Conservation (phyloP, 2,329 filamentous ascomycete genomes). For the Colletotrichum tabaci region DNA sequence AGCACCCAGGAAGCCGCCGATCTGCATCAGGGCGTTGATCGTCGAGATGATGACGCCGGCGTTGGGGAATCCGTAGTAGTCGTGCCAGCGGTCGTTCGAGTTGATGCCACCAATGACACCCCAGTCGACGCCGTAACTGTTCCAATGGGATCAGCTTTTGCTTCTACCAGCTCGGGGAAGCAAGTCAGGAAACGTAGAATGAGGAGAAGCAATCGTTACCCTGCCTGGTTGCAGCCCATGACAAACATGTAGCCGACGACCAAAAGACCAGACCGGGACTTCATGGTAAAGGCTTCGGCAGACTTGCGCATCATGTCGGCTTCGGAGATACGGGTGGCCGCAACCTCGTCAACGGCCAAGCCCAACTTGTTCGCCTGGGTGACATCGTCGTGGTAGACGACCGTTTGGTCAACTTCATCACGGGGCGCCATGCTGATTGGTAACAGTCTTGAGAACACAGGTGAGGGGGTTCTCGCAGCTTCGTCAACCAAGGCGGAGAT, state of each 20-base stretch:
- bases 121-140: conserved; percentile 62
- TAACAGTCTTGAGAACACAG: neutral
- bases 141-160: neutral
- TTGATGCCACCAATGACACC: conserved; percentile 64
- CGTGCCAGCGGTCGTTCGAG: conserved; percentile 58
- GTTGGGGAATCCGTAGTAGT: conserved; percentile 59
- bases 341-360: conserved; percentile 59
- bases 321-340: conserved; percentile 60
- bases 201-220: conserved; percentile 38
- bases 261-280: conserved; percentile 58
- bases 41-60: conserved; percentile 57
- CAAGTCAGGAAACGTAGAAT: neutral
- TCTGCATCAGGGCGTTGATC: conserved; percentile 64
- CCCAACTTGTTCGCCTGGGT: conserved; percentile 51
- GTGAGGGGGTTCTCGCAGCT: neutral
- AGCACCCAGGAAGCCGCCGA: conserved; percentile 62
- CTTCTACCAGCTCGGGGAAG: no score
- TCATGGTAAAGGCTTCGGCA: conserved; percentile 55
- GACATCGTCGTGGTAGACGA: conserved; percentile 47
- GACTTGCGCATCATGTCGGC: conserved; percentile 61
- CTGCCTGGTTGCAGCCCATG: conserved; percentile 63
- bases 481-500: neutral
- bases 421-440: conserved; percentile 38
- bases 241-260: conserved; percentile 60
- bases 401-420: conserved; percentile 40